Evolutionary conservation across 2,329 filamentous ascomycete species (phyloP), one percentile per base, ranked within the genome.

Genomic region (Colletotrichum gloeosporioides): DNA sequence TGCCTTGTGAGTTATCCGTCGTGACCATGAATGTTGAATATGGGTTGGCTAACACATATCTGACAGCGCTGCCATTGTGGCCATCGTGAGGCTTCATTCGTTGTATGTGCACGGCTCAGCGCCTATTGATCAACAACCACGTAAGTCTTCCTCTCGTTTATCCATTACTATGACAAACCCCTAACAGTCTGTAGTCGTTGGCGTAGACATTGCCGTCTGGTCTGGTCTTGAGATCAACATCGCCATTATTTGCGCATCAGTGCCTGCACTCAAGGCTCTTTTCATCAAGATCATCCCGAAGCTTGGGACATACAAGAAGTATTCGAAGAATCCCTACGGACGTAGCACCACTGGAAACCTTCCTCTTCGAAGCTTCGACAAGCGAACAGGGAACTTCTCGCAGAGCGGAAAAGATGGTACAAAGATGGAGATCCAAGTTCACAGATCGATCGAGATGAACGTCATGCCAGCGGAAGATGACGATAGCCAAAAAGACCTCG

Each of bases 221-320:
- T 82, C 82, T 6, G 78, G 78, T 25, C 79, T 85, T 61, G 82
- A 85, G 70, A 81, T 83, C 71, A 84, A 84, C 71, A 78, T 83
- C 16, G 82, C 80, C 39, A 84, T 85, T 16, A 79, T 83, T 25
- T 85, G 83, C 68, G 80, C 83, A 34, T 85, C 81, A 8, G 79
- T 84, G 0, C 82, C 83, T 0, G 81, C 82, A 2, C 76, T 85
- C 3, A 84, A 84, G 55, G 82, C 84, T 2, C 78, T 82, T 15
- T 80, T 82, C 25, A 78, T 80, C 34, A 80, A 80, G 31, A 64
- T 78, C 64, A 79, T 81, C 66, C 80, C 81, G 3, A 69, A 69
- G 7, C 66, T 69, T 12, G 66, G 53, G 4, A 69, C 66, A 0
- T 69, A 69, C 53, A 69, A 44, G 25, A 61, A 69, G 12, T 69